phyloP scores from a whole-genome alignment of 352 stramenopile genomes.

The Peronospora destructor region DNA sequence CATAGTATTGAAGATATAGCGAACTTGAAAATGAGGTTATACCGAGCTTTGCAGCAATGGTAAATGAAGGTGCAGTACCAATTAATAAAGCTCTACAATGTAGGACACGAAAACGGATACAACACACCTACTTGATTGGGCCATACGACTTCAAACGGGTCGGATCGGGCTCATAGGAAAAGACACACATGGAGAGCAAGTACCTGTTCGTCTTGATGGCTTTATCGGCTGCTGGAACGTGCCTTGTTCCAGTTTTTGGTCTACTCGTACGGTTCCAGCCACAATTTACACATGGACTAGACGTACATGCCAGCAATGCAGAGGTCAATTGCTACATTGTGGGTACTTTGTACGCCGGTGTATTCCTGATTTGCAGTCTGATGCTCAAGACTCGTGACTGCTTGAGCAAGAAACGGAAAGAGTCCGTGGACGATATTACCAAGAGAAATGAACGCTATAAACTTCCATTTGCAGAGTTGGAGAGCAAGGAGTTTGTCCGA shows the following conservation, averaged over 20 bases:
- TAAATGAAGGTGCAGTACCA: too few species aligned
- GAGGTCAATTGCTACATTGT: slow-evolving; percentile 63
- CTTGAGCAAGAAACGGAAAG: slow-evolving; percentile 4
- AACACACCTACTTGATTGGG: slow-evolving; percentile 1
- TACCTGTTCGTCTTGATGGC: slow-evolving; percentile 33
- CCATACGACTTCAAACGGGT: slow-evolving; percentile 1
- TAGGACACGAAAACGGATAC: background rate
- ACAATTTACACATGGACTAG: slow-evolving; percentile 48
- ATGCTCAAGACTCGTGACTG: slow-evolving; percentile 15
- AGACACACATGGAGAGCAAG: slow-evolving; percentile 30
- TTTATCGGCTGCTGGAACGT: slow-evolving; percentile 41
- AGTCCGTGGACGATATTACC: slow-evolving; percentile 1
- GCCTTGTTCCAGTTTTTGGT: slow-evolving; percentile 50
- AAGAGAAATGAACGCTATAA: slow-evolving; percentile 23
- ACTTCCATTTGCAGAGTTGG: slow-evolving; percentile 29
- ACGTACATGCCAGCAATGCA: slow-evolving; percentile 30
- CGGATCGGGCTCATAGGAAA: slow-evolving; percentile 15
- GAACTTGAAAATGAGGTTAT: too few species aligned
- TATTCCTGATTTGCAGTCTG: slow-evolving; percentile 32
- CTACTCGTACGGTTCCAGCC: slow-evolving; percentile 52
- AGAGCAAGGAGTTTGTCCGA: slow-evolving; percentile 30
- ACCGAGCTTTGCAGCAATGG: too few species aligned
- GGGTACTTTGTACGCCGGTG: slow-evolving; percentile 38
- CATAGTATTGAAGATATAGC: background rate
- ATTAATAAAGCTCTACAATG: too few species aligned